Base-by-base conservation (phyloP, 2,329 filamentous ascomycete genomes). In the Albophoma yamanashiensis region DNA sequence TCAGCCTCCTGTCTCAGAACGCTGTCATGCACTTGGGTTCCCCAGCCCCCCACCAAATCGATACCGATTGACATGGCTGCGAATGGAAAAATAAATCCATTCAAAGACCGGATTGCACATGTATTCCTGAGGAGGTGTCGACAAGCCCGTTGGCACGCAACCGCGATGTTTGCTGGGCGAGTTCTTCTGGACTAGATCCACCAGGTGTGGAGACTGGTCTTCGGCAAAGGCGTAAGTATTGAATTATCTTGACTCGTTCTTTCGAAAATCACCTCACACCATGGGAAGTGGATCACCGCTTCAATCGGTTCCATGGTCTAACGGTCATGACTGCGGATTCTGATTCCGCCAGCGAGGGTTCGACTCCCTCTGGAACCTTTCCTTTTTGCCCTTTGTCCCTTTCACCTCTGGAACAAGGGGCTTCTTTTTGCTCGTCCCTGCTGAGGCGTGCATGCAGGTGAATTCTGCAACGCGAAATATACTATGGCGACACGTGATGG, bases 281-380 rank as follows among this genome's bases (percentile, higher is more conserved):
- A n/a, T n/a, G n/a, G n/a, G n/a, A n/a, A 67, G 64, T 61, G 65
- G 65, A 34, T 5, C 55, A 70, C 67, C 64, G 60, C 62, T 67
- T 67, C 63, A 63, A 53, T 1, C 0, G 70, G 70, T 71, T 71
- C 66, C 68, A 67, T 72, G 70, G 68, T 72, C 70, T 72, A 71
- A 71, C 69, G 69, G 69, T 70, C 64, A 72, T 72, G 70, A 72
- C 70, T 72, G 70, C 70, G 69, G 70, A 71, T 64, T 64, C 63
- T 71, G 69, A 71, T 71, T 71, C 70, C 69, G 69, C 69, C 70
- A 72, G 70, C 69, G 69, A 71, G 69, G 70, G 69, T 71, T 70
- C 69, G 70, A 72, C 69, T 72, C 70, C 69, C 70, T 43, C 68
- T 67, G 68, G 67, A 67, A 72, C 70, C 70, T 71, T 27, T 36